Evolutionary conservation across 257 asterid species (phyloP), one percentile per base, ranked within the genome.

Genomic region (Przewalskia tangutica): DNA sequence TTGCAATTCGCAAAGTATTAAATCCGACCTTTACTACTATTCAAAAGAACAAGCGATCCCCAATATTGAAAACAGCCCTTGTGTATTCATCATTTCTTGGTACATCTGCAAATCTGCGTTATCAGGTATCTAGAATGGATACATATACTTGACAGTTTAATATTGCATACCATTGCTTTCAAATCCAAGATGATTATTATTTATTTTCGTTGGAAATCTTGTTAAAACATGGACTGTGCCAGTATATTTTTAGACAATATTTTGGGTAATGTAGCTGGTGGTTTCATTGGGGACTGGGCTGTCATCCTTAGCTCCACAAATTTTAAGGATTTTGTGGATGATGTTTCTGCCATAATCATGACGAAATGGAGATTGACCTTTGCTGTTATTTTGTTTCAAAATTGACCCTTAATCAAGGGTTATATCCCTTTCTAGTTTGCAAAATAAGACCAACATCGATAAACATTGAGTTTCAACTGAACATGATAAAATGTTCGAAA

Each of bases 51-150:
- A 94, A 70, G 85, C 90, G 99, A 75, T 94, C 99, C 17, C 99
- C 99, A 36, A 88, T 94, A 77, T 82, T 95, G 65, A 95, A 95
- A 91, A 90, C 99, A 55, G 98, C 97, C 20, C 50, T 90, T 18
- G 93, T 95, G 54, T 95, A 95, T 85, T 86, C 84, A 71, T 76
- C 90, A 85, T 95, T 93, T 90, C 96, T 95, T 76, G 97, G 98
- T 83, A 88, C 89, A 82, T 95, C 98, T 34, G 97, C 99, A 70
- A 92, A 92, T 87, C 88, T 95, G 14, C 97, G 98, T 40, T 95
- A 95, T 87, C 98, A 95, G 97, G 98, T 95, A 82, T 64, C 81
- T 83, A 60, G 67, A 85, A 48, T 75, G 42, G 42, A 38, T 38
- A 63, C 79, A 50, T 50, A 14, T 50, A 14, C 20, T 20, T 50